Evolutionary conservation across 225 moss, liverwort and hornwort species (phyloP).

Genomic region (Asterella californica): DNA sequence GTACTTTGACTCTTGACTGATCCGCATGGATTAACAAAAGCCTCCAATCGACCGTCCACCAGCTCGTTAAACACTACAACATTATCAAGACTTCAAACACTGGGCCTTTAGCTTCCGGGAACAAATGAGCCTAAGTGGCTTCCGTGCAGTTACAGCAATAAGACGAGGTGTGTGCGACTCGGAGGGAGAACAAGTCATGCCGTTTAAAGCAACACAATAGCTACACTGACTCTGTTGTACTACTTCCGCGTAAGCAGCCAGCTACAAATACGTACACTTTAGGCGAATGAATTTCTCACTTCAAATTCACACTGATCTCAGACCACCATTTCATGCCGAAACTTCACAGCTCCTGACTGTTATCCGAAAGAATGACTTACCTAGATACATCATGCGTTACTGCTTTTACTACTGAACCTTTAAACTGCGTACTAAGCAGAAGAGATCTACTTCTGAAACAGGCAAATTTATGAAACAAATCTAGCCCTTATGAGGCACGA

Average conservation of each 20-base stretch:
- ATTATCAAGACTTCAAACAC: background rate
- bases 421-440: background rate
- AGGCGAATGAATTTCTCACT: background rate
- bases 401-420: background rate
- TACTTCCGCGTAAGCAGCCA: background rate
- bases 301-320: background rate
- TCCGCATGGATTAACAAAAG: too few species aligned
- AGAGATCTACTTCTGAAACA: background rate
- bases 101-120: too few species aligned
- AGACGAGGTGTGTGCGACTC: background rate
- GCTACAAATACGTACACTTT: background rate
- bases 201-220: too few species aligned
- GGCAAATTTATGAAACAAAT: slow-evolving; percentile 6
- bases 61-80: background rate
- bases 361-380: background rate
- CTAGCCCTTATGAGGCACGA: background rate
- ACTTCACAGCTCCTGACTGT: slow-evolving; percentile 2
- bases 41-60: too few species aligned
- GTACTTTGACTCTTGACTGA: too few species aligned
- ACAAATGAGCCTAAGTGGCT: too few species aligned
- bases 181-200: background rate
- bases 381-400: background rate
- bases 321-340: background rate
- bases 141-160: background rate
- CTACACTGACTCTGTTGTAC: background rate